Conservation (phyloP, 192 early-diverging fungal genomes). For the Podila horticola region DNA sequence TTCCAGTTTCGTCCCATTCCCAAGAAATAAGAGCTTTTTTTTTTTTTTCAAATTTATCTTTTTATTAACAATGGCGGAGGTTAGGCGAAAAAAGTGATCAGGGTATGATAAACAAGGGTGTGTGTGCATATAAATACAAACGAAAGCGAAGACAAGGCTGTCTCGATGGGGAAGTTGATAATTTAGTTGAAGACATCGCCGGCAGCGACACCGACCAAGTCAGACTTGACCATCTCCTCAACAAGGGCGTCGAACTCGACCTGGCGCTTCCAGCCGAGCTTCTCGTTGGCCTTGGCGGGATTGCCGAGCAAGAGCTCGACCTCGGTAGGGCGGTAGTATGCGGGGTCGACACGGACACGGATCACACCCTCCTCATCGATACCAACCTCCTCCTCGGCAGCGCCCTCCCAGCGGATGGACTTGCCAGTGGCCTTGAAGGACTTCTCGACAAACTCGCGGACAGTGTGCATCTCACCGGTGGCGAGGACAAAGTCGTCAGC, state of each 20-base stretch:
- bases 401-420: conserved; percentile 70
- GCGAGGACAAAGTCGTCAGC: conserved; percentile 78
- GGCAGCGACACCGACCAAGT: conserved; percentile 52
- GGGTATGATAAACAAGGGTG: conserved; percentile 8
- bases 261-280: conserved; percentile 71
- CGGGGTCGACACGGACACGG: conserved; percentile 68
- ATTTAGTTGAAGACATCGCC: neutral
- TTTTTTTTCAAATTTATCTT: neutral
- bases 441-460: conserved; percentile 75
- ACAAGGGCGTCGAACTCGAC: conserved; percentile 74
- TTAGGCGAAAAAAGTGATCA: neutral
- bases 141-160: neutral
- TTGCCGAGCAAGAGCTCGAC: conserved; percentile 76
- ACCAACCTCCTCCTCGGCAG: conserved; percentile 67
- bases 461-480: conserved; percentile 80
- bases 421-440: conserved; percentile 67
- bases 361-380: conserved; percentile 59
- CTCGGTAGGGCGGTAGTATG: conserved; percentile 81
- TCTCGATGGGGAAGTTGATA: neutral
- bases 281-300: conserved; percentile 70
- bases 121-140: conserved; percentile 3
- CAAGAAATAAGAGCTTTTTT: neutral
- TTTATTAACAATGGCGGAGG: neutral
- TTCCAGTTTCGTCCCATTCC: neutral
- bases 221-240: conserved; percentile 69